Evolutionary conservation across 306 rosid species (phyloP), one percentile per base, ranked within the genome.

Genomic region (Trifolium fragiferum): DNA sequence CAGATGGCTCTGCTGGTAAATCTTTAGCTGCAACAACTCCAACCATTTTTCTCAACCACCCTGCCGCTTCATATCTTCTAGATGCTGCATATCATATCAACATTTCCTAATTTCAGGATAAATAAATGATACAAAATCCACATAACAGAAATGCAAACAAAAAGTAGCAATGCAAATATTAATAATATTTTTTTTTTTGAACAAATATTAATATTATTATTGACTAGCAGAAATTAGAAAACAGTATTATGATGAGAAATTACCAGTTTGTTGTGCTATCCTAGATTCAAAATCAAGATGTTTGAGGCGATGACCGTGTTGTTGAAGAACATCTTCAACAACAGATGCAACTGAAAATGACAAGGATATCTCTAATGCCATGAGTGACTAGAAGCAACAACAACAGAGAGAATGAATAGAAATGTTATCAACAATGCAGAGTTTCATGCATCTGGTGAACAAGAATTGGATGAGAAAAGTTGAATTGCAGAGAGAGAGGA

Each of bases 21-120:
- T 94, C 99, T 78, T 89, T 94, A 23, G 96, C 99, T 4, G 85
- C 99, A 16, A 94, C 99, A 5, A 94, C 93, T 40, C 99, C 99
- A 23, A 87, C 82, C 90, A 82, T 87, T 92, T 90, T 94, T 62
- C 99, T 87, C 69, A 94, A 83, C 99, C 99, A 94, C 76, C 96
- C 97, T 4, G 96, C 97, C 2, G 99, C 99, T 78, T 94, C 97
- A 69, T 86, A 80, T 68, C 99, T 90, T 77, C 99, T 94, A 1
- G 84, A 88, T 50, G 96, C 99, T 94, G 79, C 72, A 82, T 9
- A 15, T 74, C 61, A 58, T 72, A 78, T 7, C 33, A 55, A 20
- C 61, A 37, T 33, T 47, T 50, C 6, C 66, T 27, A n/a, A 71
- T 51, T 74, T 78, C 50, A 76, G 64, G 18, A 60, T 43, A 51